Conservation (phyloP, 2,329 filamentous ascomycete species). For the Dactylella cylindrospora region DNA sequence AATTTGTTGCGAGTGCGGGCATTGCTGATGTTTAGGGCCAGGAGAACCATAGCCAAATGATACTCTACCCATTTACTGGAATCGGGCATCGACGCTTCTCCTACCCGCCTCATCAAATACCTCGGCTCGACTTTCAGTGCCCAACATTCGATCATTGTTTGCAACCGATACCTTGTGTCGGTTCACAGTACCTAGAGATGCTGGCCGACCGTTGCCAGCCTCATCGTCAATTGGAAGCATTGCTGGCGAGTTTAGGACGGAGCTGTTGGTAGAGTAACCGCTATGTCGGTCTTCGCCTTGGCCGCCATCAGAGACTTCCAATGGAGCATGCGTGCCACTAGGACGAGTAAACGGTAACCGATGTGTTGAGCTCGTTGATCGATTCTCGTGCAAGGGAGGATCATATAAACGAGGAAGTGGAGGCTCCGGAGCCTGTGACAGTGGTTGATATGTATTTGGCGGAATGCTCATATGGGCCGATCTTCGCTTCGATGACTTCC, state of each 20-base stretch:
- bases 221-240: conserved; percentile 34
- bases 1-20: no score
- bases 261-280: conserved; percentile 34
- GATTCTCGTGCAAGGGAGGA: conserved; percentile 29
- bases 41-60: background rate
- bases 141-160: conserved; percentile 28
- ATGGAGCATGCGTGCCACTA: background rate
- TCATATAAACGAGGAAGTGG: conserved; percentile 26
- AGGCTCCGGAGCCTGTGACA: conserved; percentile 41
- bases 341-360: conserved; percentile 53
- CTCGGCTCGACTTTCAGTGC: conserved; percentile 38
- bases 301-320: conserved; percentile 10
- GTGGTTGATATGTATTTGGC: conserved; percentile 19
- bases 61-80: conserved; percentile 1
- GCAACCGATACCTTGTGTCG: conserved; percentile 33
- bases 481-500: conserved; percentile 70
- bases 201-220: conserved; percentile 27
- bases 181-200: conserved; percentile 30
- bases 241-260: conserved; percentile 30
- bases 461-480: conserved; percentile 51
- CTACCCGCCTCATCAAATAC: conserved; percentile 23
- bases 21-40: conserved; percentile 6
- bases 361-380: conserved; percentile 49
- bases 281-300: conserved; percentile 14
- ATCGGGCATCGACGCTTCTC: conserved; percentile 9